phyloP scores from a whole-genome alignment of 2,329 filamentous ascomycete species.

The Pseudogymnoascus sp. region DNA sequence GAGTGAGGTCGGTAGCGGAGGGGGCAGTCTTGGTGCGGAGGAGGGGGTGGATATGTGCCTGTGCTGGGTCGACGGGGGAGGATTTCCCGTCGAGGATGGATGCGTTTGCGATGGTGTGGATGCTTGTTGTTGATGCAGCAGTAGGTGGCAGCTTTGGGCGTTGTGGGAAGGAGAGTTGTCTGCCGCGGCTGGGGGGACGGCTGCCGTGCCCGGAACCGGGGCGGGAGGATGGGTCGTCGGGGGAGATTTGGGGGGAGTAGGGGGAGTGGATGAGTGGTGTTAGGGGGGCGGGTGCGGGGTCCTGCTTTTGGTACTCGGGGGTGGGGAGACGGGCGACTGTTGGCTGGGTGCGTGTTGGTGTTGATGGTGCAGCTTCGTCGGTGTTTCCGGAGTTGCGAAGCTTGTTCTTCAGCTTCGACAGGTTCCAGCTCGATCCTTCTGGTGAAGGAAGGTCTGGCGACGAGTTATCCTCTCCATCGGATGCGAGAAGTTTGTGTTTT shows the following conservation, averaged over 20 bases:
- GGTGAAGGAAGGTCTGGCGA: background rate
- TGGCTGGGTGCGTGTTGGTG: conserved; percentile 1
- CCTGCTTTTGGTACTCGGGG: background rate
- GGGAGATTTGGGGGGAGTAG: conserved; percentile 2
- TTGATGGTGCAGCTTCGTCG: background rate
- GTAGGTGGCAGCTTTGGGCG: background rate
- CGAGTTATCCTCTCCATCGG: conserved; percentile 2
- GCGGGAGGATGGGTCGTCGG: background rate
- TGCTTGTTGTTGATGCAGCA: background rate
- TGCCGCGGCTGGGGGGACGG: background rate
- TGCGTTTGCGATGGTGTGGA: background rate
- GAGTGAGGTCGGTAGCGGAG: background rate
- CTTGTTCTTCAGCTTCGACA: conserved; percentile 6
- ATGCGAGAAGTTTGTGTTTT: background rate
- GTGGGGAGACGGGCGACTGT: background rate
- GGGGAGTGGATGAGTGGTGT: background rate
- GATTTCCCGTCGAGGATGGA: background rate
- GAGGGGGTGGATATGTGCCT: conserved; percentile 3
- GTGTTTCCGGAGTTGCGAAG: background rate
- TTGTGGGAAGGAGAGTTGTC: background rate
- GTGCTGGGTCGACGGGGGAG: background rate
- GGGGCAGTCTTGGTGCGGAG: background rate
- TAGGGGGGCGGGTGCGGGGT: background rate
- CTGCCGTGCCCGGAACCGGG: background rate
- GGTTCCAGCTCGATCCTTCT: background rate